Evolutionary conservation across 2,329 filamentous ascomycete species (phyloP).

Genomic region (Fusarium verticillioides): DNA sequence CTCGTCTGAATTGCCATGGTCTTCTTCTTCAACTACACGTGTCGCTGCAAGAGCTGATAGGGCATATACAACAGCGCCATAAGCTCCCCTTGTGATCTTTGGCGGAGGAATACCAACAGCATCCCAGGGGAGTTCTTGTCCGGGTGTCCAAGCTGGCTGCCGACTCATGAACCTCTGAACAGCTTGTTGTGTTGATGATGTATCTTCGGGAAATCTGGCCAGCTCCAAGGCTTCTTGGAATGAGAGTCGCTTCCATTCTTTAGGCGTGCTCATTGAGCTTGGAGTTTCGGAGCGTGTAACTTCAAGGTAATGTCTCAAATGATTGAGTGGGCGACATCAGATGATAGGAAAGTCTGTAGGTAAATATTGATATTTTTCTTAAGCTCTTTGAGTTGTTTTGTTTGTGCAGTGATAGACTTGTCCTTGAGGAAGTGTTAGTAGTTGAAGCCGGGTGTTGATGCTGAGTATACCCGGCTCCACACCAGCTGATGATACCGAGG

Average conservation of each 20-base stretch:
- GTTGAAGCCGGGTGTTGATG: neutral
- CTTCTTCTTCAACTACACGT: conserved; percentile 48
- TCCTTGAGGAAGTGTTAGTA: neutral
- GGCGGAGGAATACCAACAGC: conserved; percentile 19
- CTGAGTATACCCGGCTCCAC: neutral
- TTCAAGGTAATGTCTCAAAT: neutral
- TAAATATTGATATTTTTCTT: too few species aligned
- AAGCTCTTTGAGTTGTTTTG: neutral
- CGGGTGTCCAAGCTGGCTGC: conserved; percentile 49
- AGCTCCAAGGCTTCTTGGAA: conserved; percentile 48
- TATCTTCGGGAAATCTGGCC: conserved; percentile 35
- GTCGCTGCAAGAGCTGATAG: conserved; percentile 53
- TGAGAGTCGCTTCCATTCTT: conserved; percentile 41
- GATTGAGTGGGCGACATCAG: neutral
- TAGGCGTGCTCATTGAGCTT: conserved; percentile 14
- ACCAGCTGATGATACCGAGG: conserved; percentile 30
- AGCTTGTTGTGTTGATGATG: neutral
- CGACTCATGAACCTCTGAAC: conserved; percentile 47
- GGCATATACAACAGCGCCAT: conserved; percentile 53
- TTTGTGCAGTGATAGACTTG: neutral
- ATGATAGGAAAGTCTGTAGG: too few species aligned
- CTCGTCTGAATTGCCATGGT: conserved; percentile 23
- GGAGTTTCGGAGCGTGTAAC: neutral
- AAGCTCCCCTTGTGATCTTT: conserved; percentile 45
- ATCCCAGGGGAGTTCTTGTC: conserved; percentile 47